phyloP scores from a whole-genome alignment of 1,284 basidiomycete genomes.

The Malassezia caprae region DNA sequence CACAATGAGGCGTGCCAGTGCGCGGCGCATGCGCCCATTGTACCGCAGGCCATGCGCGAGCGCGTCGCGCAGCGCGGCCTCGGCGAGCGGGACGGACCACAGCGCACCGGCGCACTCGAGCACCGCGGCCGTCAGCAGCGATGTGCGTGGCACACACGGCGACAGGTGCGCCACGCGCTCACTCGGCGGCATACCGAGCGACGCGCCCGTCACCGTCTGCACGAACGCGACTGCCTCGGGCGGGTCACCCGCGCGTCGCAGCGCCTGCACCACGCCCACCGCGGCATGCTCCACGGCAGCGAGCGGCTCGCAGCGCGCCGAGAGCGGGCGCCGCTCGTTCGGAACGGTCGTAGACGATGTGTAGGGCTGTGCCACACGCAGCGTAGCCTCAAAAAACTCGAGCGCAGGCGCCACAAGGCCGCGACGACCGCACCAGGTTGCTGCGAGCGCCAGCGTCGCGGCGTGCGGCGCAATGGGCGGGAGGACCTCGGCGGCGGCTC shows the following conservation, averaged over 20 bases:
- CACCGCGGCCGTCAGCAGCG: constrained; percentile 5
- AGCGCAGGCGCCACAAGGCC: background rate
- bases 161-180: background rate
- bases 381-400: background rate
- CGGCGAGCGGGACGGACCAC: background rate
- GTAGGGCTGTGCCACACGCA: background rate
- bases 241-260: background rate
- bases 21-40: constrained; percentile 12
- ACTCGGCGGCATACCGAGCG: background rate
- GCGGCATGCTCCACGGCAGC: constrained; percentile 7
- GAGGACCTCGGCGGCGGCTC: background rate
- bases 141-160: constrained; percentile 1
- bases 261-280: constrained; percentile 5
- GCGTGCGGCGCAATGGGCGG: background rate
- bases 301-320: background rate
- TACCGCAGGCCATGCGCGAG: background rate
- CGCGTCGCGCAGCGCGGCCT: background rate
- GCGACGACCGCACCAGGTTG: constrained; percentile 8
- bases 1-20: constrained; percentile 8
- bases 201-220: constrained; percentile 2
- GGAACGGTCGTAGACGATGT: background rate
- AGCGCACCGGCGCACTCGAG: constrained; percentile 12
- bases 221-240: background rate
- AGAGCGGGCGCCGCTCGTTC: constrained; percentile 1
- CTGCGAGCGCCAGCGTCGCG: constrained; percentile 1